A percentile compares a stretch with the other conserved stretches of the same genome.
Evolutionary conservation across 1,284 basidiomycete species (phyloP).

Genomic region (Leccinum angustisporum): DNA sequence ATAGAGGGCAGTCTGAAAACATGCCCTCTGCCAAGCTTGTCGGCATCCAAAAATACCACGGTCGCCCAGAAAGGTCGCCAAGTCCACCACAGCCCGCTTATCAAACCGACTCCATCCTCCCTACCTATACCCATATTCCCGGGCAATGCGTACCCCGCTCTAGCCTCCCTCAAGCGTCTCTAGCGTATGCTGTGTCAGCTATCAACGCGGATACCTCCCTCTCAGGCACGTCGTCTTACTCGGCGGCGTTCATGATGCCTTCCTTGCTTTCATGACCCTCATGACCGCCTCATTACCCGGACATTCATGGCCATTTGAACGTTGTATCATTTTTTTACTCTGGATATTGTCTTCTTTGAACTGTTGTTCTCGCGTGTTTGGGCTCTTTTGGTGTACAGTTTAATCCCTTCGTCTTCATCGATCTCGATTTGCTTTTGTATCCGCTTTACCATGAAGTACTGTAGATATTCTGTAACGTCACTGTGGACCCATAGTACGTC

Average conservation of each 20-base stretch:
- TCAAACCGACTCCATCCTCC: conserved; percentile 32
- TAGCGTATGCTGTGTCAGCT: conserved; percentile 37
- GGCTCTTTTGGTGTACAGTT: conserved; percentile 15
- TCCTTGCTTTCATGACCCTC: conserved; percentile 35
- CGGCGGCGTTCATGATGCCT: conserved; percentile 35
- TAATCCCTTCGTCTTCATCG: conserved; percentile 25
- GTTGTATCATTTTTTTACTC: conserved; percentile 22
- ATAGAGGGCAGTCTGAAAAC: conserved; percentile 47
- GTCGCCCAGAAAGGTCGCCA: conserved; percentile 33
- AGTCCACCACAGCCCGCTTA: conserved; percentile 29
- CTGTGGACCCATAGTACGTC: conserved; percentile 29
- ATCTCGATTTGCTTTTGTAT: conserved; percentile 25
- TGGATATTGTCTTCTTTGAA: conserved; percentile 37
- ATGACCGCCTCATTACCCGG: conserved; percentile 24
- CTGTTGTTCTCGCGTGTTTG: conserved; percentile 17
- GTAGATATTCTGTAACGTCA: conserved; percentile 36
- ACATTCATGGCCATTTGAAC: conserved; percentile 27
- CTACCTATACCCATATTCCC: conserved; percentile 34
- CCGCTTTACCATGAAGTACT: conserved; percentile 26
- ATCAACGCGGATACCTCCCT: conserved; percentile 30
- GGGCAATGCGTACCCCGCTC: conserved; percentile 39
- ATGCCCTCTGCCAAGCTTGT: conserved; percentile 60
- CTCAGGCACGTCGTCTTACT: conserved; percentile 29
- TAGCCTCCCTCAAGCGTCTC: conserved; percentile 33
- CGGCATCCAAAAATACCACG: conserved; percentile 51